Evolutionary conservation across 2,329 filamentous ascomycete genomes (phyloP), one percentile per base, ranked within the genome.

Genomic region (Botrytis cinerea): DNA sequence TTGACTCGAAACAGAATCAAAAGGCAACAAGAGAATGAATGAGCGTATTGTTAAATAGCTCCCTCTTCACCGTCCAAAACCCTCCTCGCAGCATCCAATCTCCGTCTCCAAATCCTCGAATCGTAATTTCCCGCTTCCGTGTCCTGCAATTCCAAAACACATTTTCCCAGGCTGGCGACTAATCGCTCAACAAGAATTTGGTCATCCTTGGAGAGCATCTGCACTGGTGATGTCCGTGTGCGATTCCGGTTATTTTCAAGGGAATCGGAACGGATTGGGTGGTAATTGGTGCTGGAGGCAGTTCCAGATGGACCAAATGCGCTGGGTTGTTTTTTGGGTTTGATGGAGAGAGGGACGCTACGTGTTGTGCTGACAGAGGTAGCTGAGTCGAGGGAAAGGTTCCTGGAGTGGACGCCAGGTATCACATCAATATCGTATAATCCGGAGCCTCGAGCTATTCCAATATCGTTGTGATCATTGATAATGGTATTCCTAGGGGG

Each of bases 1-100:
- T 43, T 63, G 38, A 71, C 28, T 69, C 45, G 51, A 69, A 59
- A 46, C 4, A 45, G 59, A 25, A 69, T 43, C 10, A 63, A 40
- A 40, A 38, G 28, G 20, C 12, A 16, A 28, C 14, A 40, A 59
- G 9, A 46, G 28, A 63, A 63, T 28, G 20, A 38, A 70, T 20
- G 28, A n/a, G 40, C 10, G 35, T 20, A 22, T 46, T 14, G 57
- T 76, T 73, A 80, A 43, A 80, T 62, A 20, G 77, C 75, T 4
- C 85, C 85, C 75, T 90, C 87, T 74, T 90, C 83, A 8, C 93
- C 93, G 77, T 95, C 93, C 45, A 97, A 84, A 5, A 93, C 87
- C 70, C 88, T 86, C 74, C 90, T 89, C 8, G 94, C 94, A 70
- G 90, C 88, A 77, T 97, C 93, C 69, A 97, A 86, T 77, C 92